A percentile compares a stretch with the other conserved stretches of the same genome.
phyloP scores from a whole-genome alignment of 352 stramenopile genomes.

The Globisporangium yorkense region DNA sequence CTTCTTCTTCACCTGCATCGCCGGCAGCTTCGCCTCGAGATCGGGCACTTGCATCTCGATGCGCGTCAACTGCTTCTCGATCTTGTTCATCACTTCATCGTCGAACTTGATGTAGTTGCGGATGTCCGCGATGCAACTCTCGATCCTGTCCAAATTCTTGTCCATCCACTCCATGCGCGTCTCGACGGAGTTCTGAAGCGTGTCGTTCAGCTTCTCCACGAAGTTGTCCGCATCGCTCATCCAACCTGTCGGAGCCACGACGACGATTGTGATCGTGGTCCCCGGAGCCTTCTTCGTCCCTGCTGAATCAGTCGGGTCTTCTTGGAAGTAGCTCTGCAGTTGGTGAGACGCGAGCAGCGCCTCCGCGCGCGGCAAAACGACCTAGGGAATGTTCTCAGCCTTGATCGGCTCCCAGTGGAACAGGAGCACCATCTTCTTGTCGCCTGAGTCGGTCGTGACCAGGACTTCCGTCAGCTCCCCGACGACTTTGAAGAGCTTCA shows the following conservation, averaged over 20 bases:
- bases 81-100: constrained; percentile 2
- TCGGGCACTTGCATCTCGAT: not conserved
- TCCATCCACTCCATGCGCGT: constrained; percentile 3
- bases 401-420: not conserved
- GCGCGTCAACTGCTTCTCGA: not conserved
- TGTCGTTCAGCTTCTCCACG: not conserved
- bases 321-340: not conserved
- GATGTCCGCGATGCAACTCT: not conserved
- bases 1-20: too few relatives aligned
- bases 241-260: not conserved
- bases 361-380: not conserved
- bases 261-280: not conserved
- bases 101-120: not conserved
- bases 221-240: constrained; percentile 1
- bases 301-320: not conserved
- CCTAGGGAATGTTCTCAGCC: not conserved
- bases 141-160: not conserved
- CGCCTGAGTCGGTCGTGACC: not conserved
- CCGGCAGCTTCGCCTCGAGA: not conserved
- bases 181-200: not conserved
- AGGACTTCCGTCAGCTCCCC: not conserved
- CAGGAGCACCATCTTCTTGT: not conserved
- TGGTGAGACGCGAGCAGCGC: not conserved
- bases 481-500: not conserved
- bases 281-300: not conserved